These are phyloP conservation scores for Flagelloscypha sp. DNA, from an alignment of 768 basidiomycete genomes.

Conservation along the genomic window DNA sequence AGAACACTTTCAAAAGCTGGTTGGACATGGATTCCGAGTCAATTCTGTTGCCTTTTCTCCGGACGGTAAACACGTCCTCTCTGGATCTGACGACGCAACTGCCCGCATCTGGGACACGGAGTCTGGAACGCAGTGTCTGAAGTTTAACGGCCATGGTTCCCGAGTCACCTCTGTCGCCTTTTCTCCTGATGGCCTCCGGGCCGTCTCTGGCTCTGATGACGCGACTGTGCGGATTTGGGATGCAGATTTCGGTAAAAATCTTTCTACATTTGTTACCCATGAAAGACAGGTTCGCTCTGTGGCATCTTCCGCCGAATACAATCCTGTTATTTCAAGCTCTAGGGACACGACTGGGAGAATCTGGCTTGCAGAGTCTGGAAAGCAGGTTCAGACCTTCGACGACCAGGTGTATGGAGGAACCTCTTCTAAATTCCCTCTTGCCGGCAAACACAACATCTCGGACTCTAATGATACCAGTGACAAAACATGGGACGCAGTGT, in stretches of 20 bases:
- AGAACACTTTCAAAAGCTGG: conserved; percentile 1
- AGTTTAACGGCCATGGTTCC: conserved; percentile 6
- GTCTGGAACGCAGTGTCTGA: neutral
- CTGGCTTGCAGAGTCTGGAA: conserved; percentile 8
- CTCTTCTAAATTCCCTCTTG: too few species aligned
- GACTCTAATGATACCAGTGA: too few species aligned
- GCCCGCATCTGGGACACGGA: conserved; percentile 11
- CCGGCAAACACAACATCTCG: too few species aligned
- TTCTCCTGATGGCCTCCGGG: conserved; percentile 11
- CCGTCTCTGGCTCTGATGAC: conserved; percentile 9
- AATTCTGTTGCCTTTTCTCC: conserved; percentile 13
- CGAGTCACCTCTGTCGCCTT: conserved; percentile 9
- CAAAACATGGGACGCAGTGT: too few species aligned
- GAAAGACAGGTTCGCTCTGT: conserved; percentile 8
- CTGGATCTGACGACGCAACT: conserved; percentile 12
- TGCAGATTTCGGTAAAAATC: conserved; percentile 4
- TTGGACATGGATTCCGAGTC: conserved; percentile 9
- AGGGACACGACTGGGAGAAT: conserved; percentile 10
- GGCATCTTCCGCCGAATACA: conserved; percentile 13
- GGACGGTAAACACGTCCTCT: conserved; percentile 13
- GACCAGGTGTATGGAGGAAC: too few species aligned
- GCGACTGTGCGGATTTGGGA: conserved; percentile 8
- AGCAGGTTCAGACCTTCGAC: too few species aligned
- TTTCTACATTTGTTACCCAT: conserved; percentile 10
- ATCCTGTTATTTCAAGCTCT: conserved; percentile 13